Percentiles rank a stretch among this genome's conserved stretches.
phyloP scores from a whole-genome alignment of 495 filamentous ascomycete species.

The Aspergillus ellipticus region DNA sequence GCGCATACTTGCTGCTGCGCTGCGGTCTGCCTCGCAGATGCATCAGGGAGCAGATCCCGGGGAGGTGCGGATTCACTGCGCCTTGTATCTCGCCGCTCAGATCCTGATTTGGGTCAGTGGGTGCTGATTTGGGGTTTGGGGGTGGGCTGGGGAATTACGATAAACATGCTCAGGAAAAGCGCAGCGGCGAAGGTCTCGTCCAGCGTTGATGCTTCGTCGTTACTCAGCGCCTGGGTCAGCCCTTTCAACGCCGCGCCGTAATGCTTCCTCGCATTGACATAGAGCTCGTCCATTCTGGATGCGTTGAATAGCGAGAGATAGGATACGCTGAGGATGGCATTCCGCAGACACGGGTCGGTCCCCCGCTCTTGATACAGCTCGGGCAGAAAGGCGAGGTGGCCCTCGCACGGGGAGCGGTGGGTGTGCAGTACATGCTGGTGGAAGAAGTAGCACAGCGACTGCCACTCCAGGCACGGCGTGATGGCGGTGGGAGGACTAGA shows the following conservation, averaged over 20 bases:
- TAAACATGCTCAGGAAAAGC: constrained; percentile 5
- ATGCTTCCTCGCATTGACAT: background rate
- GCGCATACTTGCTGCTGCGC: background rate
- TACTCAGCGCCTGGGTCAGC: background rate
- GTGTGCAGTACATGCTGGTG: background rate
- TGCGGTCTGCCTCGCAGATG: constrained; percentile 1
- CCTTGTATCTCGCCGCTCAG: background rate
- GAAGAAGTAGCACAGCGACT: constrained; percentile 1
- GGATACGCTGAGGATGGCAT: constrained; percentile 5
- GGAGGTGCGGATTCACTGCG: constrained; percentile 3
- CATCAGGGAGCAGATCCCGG: constrained; percentile 2
- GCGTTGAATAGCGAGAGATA: constrained; percentile 4
- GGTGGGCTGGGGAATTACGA: background rate
- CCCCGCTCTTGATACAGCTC: constrained; percentile 1
- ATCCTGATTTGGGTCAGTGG: background rate
- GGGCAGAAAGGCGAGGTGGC: constrained; percentile 3
- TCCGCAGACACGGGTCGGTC: background rate
- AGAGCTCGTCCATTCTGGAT: background rate
- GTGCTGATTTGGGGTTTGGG: background rate
- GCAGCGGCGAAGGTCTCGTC: constrained; percentile 2
- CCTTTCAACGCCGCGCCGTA: background rate
- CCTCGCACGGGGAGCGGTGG: constrained; percentile 1
- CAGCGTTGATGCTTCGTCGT: background rate
- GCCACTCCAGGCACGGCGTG: background rate
- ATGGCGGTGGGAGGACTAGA: background rate